These are phyloP conservation scores for Suhomyces vadensis DNA, from an alignment of 805 yeast genomes.

Conservation along the genomic window DNA sequence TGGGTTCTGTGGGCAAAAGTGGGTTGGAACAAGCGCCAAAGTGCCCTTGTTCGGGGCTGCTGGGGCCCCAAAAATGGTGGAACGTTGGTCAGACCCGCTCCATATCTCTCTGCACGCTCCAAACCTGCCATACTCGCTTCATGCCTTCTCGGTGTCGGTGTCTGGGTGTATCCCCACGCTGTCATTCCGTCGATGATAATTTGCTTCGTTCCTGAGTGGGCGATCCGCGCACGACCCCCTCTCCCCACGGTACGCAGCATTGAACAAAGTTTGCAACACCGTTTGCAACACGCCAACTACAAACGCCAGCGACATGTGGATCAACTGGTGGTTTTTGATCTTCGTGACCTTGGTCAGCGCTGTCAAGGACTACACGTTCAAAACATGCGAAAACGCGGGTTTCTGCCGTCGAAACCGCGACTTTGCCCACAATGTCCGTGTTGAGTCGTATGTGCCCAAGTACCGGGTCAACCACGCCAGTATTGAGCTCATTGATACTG, in stretches of 20 bases:
- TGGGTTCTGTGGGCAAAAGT: too few species aligned
- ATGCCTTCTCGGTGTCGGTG: too few species aligned
- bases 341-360: slow-evolving; percentile 12
- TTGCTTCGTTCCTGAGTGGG: too few species aligned
- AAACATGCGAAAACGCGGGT: slow-evolving; percentile 76
- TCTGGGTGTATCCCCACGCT: too few species aligned
- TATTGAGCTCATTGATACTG: slow-evolving; percentile 10
- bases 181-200: too few species aligned
- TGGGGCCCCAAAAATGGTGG: too few species aligned
- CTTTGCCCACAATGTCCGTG: slow-evolving; percentile 45
- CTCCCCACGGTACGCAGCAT: not conserved
- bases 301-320: slow-evolving; percentile 1
- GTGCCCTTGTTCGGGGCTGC: too few species aligned
- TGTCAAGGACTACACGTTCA: slow-evolving; percentile 69
- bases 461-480: slow-evolving; percentile 27
- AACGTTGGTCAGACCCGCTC: too few species aligned
- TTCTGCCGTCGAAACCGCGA: slow-evolving; percentile 80
- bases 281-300: slow-evolving; percentile 2
- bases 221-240: slow-evolving; percentile 4
- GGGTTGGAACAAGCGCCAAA: too few species aligned
- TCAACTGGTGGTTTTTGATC: slow-evolving; percentile 5
- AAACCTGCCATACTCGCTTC: too few species aligned
- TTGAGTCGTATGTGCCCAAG: slow-evolving; percentile 14
- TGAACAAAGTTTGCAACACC: not conserved
- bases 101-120: too few species aligned